A percentile compares a stretch with the other conserved stretches of the same genome.
Evolutionary conservation across 2,329 filamentous ascomycete genomes (phyloP).

Genomic region (Sarocladium strictum): DNA sequence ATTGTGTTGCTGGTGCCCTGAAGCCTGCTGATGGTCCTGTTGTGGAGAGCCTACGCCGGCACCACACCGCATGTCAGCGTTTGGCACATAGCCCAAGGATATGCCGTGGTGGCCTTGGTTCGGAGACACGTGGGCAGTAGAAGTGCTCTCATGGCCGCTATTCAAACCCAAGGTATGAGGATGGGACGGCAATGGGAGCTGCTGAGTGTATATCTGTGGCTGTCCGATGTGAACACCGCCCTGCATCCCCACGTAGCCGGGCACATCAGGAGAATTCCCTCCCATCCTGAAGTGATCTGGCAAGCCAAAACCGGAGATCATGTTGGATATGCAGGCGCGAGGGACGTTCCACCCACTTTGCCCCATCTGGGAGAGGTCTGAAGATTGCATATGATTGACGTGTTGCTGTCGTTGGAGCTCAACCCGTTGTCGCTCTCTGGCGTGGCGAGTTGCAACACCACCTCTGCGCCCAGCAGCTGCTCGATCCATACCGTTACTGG

Average conservation of each 20-base stretch:
- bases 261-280: neutral
- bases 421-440: neutral
- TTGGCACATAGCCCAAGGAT: neutral
- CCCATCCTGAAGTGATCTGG: neutral
- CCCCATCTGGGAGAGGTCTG: neutral
- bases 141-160: neutral
- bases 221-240: neutral
- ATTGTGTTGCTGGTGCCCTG: neutral
- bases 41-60: neutral
- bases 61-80: neutral
- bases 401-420: neutral
- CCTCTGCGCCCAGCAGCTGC: conserved; percentile 5
- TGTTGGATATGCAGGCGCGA: neutral
- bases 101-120: neutral
- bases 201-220: neutral
- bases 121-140: neutral
- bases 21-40: neutral
- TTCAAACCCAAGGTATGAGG: neutral
- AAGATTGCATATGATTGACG: neutral
- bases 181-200: neutral
- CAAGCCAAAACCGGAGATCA: neutral
- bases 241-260: neutral
- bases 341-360: neutral
- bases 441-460: neutral
- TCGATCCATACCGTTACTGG: neutral